Conservation (phyloP, 1,284 basidiomycete genomes). For the Chalciporus sp. region DNA sequence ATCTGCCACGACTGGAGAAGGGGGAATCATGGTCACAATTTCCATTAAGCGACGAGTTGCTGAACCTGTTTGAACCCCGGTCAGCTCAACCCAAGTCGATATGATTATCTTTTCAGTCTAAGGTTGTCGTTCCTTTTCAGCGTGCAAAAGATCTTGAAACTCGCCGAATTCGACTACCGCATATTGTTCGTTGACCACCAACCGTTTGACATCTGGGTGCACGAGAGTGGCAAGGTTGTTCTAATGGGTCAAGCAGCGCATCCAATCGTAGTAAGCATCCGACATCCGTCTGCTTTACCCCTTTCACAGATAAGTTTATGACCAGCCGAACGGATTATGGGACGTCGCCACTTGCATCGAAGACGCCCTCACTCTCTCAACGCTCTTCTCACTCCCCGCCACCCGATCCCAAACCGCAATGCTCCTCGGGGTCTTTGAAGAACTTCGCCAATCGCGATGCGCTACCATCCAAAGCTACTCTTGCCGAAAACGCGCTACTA, state of each 20-base stretch:
- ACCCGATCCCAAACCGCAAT: slow-evolving; percentile 42
- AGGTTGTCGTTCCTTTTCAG: slow-evolving; percentile 18
- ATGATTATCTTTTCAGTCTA: background rate
- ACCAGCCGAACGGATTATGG: slow-evolving; percentile 39
- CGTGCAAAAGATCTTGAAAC: slow-evolving; percentile 43
- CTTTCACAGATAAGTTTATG: too few relatives aligned
- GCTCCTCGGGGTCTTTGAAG: slow-evolving; percentile 50
- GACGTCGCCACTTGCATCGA: slow-evolving; percentile 46
- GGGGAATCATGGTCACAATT: slow-evolving; percentile 32
- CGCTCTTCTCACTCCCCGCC: slow-evolving; percentile 47
- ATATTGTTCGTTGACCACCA: slow-evolving; percentile 39
- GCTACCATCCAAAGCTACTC: slow-evolving; percentile 40
- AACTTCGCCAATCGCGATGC: slow-evolving; percentile 48
- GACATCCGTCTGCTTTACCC: too few relatives aligned
- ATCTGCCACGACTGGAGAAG: slow-evolving; percentile 31
- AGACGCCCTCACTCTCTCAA: slow-evolving; percentile 55
- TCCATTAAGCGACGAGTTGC: slow-evolving; percentile 22
- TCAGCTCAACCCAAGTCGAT: slow-evolving; percentile 1
- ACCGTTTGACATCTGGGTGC: slow-evolving; percentile 47
- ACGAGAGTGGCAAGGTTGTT: slow-evolving; percentile 48
- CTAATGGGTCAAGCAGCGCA: slow-evolving; percentile 56
- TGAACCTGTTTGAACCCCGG: slow-evolving; percentile 40
- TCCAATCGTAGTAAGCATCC: slow-evolving; percentile 37
- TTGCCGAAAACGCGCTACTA: slow-evolving; percentile 42
- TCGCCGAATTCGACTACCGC: slow-evolving; percentile 38